Evolutionary conservation across 2,329 filamentous ascomycete genomes (phyloP).

Genomic region (Penicillium sp.): DNA sequence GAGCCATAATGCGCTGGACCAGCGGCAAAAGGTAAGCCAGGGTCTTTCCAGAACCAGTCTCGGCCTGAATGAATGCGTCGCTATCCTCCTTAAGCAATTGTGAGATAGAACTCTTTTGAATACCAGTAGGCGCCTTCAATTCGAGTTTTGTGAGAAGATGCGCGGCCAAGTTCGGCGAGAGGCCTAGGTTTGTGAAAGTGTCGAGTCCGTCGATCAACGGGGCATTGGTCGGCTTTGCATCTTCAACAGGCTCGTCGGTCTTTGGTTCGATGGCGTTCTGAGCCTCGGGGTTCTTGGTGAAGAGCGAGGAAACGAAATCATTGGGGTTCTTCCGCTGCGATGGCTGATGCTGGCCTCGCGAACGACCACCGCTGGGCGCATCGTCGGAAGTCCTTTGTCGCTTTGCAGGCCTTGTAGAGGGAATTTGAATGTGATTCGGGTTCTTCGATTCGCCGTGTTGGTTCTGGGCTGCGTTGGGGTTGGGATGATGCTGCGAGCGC

Average conservation of each 20-base stretch:
- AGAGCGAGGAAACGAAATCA: slow-evolving; percentile 84
- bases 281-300: slow-evolving; percentile 80
- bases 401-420: slow-evolving; percentile 37
- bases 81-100: slow-evolving; percentile 75
- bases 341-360: slow-evolving; percentile 28
- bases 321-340: slow-evolving; percentile 43
- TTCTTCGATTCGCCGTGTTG: slow-evolving; percentile 26
- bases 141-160: slow-evolving; percentile 83
- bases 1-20: slow-evolving; percentile 78
- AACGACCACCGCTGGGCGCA: slow-evolving; percentile 11
- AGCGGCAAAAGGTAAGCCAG: slow-evolving; percentile 92
- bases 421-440: slow-evolving; percentile 35
- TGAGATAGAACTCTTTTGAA: slow-evolving; percentile 85
- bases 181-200: slow-evolving; percentile 80
- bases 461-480: slow-evolving; percentile 10
- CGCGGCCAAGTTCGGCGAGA: slow-evolving; percentile 75
- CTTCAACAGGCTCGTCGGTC: slow-evolving; percentile 44
- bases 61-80: slow-evolving; percentile 93
- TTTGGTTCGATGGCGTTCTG: slow-evolving; percentile 52
- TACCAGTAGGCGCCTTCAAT: slow-evolving; percentile 87
- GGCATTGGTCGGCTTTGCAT: slow-evolving; percentile 76
- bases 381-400: slow-evolving; percentile 40
- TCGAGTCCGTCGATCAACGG: slow-evolving; percentile 79
- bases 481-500: slow-evolving; percentile 52
- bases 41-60: slow-evolving; percentile 97